phyloP scores from a whole-genome alignment of 2,329 filamentous ascomycete species.

The Ophiosphaerella herpotricha region DNA sequence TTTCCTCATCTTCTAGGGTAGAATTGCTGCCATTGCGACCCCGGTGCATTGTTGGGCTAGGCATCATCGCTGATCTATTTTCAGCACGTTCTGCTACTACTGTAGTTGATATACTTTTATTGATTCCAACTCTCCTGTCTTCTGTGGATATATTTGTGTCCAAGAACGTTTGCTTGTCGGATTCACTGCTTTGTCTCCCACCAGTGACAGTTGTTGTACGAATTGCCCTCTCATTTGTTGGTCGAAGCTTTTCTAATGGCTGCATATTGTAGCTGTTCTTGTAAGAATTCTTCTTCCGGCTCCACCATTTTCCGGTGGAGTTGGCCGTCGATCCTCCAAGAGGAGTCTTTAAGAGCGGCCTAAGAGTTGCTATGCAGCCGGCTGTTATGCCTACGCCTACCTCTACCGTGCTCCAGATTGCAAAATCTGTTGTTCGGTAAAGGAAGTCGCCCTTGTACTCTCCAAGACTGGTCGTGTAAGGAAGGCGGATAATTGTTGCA shows the following conservation, averaged over 20 bases:
- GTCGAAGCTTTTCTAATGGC: conserved; percentile 21
- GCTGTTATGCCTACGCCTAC: conserved; percentile 35
- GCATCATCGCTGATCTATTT: not conserved
- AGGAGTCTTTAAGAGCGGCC: conserved; percentile 24
- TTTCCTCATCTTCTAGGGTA: not conserved
- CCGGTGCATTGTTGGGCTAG: not conserved
- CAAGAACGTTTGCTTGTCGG: conserved; percentile 28
- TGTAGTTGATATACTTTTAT: conserved; percentile 1
- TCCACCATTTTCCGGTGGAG: conserved; percentile 3
- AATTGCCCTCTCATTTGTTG: conserved; percentile 17
- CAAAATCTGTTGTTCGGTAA: conserved; percentile 36
- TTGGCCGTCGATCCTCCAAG: not conserved
- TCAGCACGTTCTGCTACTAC: not conserved
- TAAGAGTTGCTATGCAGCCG: conserved; percentile 33
- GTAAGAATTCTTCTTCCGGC: conserved; percentile 10
- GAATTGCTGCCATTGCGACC: not conserved
- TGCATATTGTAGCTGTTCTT: conserved; percentile 7
- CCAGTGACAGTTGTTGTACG: conserved; percentile 29
- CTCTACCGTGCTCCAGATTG: conserved; percentile 38
- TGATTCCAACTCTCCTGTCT: conserved; percentile 2
- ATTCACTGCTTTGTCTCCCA: conserved; percentile 21
- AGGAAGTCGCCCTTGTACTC: conserved; percentile 38
- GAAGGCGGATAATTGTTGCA: conserved; percentile 35
- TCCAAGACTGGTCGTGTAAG: conserved; percentile 31
- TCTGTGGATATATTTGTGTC: conserved; percentile 12